Evolutionary conservation across 345 rosid genomes (phyloP).

Genomic region (Euphorbia pulcherrima): DNA sequence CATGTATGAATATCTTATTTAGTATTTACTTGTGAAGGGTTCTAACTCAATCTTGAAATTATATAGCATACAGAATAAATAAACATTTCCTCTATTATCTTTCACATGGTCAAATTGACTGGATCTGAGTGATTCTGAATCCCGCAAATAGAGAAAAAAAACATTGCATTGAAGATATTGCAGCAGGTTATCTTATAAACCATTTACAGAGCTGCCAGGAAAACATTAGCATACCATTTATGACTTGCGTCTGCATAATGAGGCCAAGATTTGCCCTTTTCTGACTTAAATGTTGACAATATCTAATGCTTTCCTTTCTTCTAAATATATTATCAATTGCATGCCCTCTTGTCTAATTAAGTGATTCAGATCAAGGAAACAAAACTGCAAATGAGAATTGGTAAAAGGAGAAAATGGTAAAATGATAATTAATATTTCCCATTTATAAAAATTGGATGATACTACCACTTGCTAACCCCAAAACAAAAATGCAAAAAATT

Average conservation of each 20-base stretch:
- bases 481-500: slow-evolving; percentile 17
- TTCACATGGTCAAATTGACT: too few relatives aligned
- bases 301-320: not conserved
- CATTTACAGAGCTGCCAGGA: not conserved
- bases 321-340: too few relatives aligned
- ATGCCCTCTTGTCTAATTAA: too few relatives aligned
- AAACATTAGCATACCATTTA: not conserved
- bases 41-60: too few relatives aligned
- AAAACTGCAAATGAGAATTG: not conserved
- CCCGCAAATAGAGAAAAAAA: too few relatives aligned
- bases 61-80: too few relatives aligned
- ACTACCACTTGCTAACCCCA: not conserved
- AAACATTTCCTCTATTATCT: too few relatives aligned
- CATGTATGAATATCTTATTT: not conserved
- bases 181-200: not conserved
- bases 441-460: slow-evolving; percentile 24
- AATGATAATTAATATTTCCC: slow-evolving; percentile 7
- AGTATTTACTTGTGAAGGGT: not conserved
- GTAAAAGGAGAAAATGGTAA: not conserved
- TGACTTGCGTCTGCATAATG: not conserved
- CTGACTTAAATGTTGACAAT: not conserved
- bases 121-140: too few relatives aligned
- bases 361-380: not conserved
- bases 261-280: not conserved
- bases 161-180: too few relatives aligned